Evolutionary conservation across 768 basidiomycete genomes (phyloP).

Genomic region (Amanita polypyramis): DNA sequence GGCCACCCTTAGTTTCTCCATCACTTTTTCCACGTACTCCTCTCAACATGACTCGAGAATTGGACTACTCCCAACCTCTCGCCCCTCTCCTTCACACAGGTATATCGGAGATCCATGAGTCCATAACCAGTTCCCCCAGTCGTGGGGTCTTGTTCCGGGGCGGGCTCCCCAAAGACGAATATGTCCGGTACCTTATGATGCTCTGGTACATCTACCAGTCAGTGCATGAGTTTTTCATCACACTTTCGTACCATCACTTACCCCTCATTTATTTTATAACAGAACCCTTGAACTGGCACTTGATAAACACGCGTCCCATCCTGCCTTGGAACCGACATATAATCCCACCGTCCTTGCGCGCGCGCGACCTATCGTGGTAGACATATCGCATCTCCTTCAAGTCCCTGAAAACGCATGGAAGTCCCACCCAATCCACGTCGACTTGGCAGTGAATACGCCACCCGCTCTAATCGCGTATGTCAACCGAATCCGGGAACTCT

Average conservation of each 20-base stretch:
- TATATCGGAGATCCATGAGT: too few species aligned
- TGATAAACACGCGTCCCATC: conserved; percentile 49
- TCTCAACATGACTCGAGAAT: too few species aligned
- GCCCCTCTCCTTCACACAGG: too few species aligned
- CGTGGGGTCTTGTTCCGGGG: too few species aligned
- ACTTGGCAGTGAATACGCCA: conserved; percentile 36
- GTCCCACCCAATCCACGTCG: conserved; percentile 39
- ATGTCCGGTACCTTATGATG: conserved; percentile 62
- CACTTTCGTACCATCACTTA: neutral
- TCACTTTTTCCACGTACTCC: too few species aligned
- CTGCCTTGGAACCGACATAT: conserved; percentile 56
- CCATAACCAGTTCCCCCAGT: too few species aligned
- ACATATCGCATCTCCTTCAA: conserved; percentile 54
- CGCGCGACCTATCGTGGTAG: conserved; percentile 46
- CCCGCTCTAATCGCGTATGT: conserved; percentile 41
- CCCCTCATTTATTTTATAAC: neutral
- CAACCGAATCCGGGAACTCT: conserved; percentile 38
- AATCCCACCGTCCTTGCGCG: conserved; percentile 61
- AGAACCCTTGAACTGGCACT: conserved; percentile 50
- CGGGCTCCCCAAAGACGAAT: conserved; percentile 38
- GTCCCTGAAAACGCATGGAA: conserved; percentile 44
- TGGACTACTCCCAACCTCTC: too few species aligned
- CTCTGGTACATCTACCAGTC: conserved; percentile 76
- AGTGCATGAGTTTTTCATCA: conserved; percentile 15
- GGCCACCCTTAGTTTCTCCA: too few species aligned